phyloP scores from a whole-genome alignment of 2,329 filamentous ascomycete genomes.

The Neonectria magnoliae region DNA sequence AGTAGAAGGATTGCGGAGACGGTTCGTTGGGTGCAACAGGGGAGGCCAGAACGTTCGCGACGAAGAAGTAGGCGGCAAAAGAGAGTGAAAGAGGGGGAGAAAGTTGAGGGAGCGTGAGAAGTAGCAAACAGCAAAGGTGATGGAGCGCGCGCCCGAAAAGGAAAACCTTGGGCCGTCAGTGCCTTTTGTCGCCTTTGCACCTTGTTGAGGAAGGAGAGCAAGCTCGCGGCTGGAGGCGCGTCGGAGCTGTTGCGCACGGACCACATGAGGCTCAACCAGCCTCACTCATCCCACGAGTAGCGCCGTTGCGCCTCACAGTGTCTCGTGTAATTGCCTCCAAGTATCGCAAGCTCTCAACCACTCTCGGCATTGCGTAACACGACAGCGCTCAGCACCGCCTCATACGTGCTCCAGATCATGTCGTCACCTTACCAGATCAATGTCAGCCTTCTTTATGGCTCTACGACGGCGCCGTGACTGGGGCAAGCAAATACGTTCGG shows the following conservation, averaged over 20 bases:
- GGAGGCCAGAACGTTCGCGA: not conserved
- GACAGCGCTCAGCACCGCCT: not conserved
- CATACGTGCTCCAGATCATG: not conserved
- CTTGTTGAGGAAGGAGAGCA: constrained; percentile 15
- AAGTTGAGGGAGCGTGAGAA: not conserved
- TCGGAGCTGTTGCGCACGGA: constrained; percentile 24
- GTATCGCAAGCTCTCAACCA: constrained; percentile 9
- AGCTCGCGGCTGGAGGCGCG: constrained; percentile 24
- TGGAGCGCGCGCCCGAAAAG: not conserved
- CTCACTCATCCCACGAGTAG: constrained; percentile 3
- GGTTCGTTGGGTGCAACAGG: not conserved
- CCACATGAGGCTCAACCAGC: constrained; percentile 25
- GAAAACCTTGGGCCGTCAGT: not conserved
- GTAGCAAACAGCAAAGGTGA: not conserved
- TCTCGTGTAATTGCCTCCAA: constrained; percentile 15
- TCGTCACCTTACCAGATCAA: too few species aligned
- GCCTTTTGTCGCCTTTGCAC: constrained; percentile 15
- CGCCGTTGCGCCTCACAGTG: constrained; percentile 4
- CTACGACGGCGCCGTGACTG: not conserved
- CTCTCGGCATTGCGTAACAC: constrained; percentile 1
- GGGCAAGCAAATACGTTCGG: too few species aligned
- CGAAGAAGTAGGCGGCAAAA: not conserved
- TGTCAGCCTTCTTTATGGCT: not conserved
- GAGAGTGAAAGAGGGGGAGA: not conserved
- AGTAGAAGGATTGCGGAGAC: not conserved